Conservation (phyloP, 2,329 filamentous ascomycete genomes). For the Keithomyces neogunnii region DNA sequence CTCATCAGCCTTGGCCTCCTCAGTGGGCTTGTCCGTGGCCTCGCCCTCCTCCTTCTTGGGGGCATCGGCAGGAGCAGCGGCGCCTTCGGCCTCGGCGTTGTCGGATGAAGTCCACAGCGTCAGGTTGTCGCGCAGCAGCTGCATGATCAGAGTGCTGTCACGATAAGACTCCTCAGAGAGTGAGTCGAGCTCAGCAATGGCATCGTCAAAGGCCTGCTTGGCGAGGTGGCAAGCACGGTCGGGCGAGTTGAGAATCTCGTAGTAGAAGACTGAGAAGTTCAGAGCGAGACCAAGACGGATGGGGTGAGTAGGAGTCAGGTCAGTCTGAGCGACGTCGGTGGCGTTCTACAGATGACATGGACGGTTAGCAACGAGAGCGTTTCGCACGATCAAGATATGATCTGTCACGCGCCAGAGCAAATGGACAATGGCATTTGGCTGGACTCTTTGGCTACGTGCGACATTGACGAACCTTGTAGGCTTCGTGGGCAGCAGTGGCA, state of each 20-base stretch:
- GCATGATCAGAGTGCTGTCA: slow-evolving; percentile 99
- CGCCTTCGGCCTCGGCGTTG: slow-evolving; percentile 65
- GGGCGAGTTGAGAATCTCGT: slow-evolving; percentile 97
- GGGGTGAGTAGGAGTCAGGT: slow-evolving; percentile 94
- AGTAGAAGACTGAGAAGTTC: slow-evolving; percentile 99
- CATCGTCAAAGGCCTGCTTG: slow-evolving; percentile 98
- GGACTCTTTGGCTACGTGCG: background rate
- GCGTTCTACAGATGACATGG: slow-evolving; percentile 57
- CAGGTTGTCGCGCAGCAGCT: slow-evolving; percentile 95
- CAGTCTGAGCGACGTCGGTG: slow-evolving; percentile 95
- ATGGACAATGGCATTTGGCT: background rate
- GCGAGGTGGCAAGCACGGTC: slow-evolving; percentile 96
- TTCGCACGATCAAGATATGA: slow-evolving; percentile 6
- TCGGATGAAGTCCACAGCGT: slow-evolving; percentile 97
- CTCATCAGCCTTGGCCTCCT: slow-evolving; percentile 38
- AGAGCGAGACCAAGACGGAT: slow-evolving; percentile 95
- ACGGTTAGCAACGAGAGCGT: slow-evolving; percentile 1
- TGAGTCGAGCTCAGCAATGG: slow-evolving; percentile 96
- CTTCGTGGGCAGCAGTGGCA: slow-evolving; percentile 81
- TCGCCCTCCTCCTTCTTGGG: slow-evolving; percentile 54
- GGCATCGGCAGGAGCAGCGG: slow-evolving; percentile 42
- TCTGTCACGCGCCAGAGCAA: slow-evolving; percentile 12
- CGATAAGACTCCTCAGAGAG: slow-evolving; percentile 97
- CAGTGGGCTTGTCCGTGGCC: slow-evolving; percentile 29
- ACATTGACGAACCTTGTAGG: slow-evolving; percentile 74